A percentile compares a stretch with the other conserved stretches of the same genome.
Evolutionary conservation across 1,284 basidiomycete species (phyloP).

Genomic region (Ustilago sp.): DNA sequence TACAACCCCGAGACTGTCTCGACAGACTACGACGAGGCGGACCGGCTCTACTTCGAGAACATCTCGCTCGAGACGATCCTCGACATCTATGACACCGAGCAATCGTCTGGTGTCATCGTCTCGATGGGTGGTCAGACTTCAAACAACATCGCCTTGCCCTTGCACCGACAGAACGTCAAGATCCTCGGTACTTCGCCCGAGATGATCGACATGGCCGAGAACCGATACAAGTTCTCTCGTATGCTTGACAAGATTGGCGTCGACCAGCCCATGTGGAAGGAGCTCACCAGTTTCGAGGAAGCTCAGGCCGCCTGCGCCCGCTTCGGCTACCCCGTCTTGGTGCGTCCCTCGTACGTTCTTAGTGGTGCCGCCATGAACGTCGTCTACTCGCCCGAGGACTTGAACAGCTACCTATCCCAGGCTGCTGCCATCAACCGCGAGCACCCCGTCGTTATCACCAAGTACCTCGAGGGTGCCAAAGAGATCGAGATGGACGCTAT

Average conservation of each 20-base stretch:
- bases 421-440: constrained; percentile 97
- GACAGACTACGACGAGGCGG: constrained; percentile 98
- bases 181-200: constrained; percentile 98
- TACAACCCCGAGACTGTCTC: constrained; percentile 99
- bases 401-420: constrained; percentile 90
- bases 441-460: constrained; percentile 97
- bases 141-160: constrained; percentile 95
- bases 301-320: constrained; percentile 74
- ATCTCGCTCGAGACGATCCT: constrained; percentile 96
- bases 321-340: constrained; percentile 89
- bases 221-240: constrained; percentile 99
- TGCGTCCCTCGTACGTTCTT: constrained; percentile 96
- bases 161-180: constrained; percentile 95
- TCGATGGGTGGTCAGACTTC: constrained; percentile 99
- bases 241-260: constrained; percentile 96
- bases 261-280: constrained; percentile 97
- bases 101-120: constrained; percentile 88
- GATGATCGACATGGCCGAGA: constrained; percentile 99
- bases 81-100: constrained; percentile 95
- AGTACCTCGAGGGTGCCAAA: constrained; percentile 99
- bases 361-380: constrained; percentile 99
- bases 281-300: constrained; percentile 89
- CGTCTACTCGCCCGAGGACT: constrained; percentile 90
- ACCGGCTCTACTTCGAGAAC: constrained; percentile 98
- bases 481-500: constrained; percentile 99